phyloP scores from a whole-genome alignment of 495 filamentous ascomycete genomes.

The Elasticomyces elasticus region DNA sequence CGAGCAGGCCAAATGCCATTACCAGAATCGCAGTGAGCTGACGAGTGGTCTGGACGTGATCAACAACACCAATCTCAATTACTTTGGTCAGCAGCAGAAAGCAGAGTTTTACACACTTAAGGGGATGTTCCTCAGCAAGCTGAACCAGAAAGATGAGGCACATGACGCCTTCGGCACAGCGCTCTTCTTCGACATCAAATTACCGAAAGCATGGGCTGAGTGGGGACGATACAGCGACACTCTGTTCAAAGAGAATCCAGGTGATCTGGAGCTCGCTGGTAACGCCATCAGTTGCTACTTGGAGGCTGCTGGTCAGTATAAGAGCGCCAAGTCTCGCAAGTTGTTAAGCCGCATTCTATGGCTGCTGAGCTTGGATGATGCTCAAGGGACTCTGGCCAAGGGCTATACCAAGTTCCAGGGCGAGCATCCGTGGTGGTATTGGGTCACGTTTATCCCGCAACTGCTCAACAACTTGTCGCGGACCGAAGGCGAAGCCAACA shows the following conservation, averaged over 20 bases:
- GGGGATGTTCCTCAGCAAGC: constrained; percentile 97
- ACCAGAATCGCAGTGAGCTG: constrained; percentile 86
- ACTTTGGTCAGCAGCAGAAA: constrained; percentile 91
- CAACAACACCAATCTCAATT: constrained; percentile 98
- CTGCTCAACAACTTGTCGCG: constrained; percentile 79
- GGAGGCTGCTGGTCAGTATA: constrained; percentile 90
- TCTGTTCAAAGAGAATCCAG: constrained; percentile 80
- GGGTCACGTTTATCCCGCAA: constrained; percentile 98
- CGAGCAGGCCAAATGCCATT: constrained; percentile 97
- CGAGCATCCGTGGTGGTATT: constrained; percentile 95
- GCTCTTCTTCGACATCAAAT: constrained; percentile 84
- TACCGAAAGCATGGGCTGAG: constrained; percentile 97
- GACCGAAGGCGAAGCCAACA: constrained; percentile 61
- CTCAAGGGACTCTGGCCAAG: constrained; percentile 63
- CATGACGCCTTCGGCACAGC: constrained; percentile 91
- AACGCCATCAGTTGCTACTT: constrained; percentile 93
- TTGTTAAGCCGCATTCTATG: constrained; percentile 90
- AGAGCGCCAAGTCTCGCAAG: constrained; percentile 93
- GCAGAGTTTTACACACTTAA: constrained; percentile 99
- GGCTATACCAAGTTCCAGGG: constrained; percentile 92
- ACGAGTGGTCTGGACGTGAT: constrained; percentile 92
- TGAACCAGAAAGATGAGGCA: constrained; percentile 77
- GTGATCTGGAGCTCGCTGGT: constrained; percentile 66
- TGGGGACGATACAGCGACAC: constrained; percentile 98
- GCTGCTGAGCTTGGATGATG: constrained; percentile 88